Evolutionary conservation across 768 basidiomycete species (phyloP), one percentile per base, ranked within the genome.

Genomic region (Hygrocybe punicea): DNA sequence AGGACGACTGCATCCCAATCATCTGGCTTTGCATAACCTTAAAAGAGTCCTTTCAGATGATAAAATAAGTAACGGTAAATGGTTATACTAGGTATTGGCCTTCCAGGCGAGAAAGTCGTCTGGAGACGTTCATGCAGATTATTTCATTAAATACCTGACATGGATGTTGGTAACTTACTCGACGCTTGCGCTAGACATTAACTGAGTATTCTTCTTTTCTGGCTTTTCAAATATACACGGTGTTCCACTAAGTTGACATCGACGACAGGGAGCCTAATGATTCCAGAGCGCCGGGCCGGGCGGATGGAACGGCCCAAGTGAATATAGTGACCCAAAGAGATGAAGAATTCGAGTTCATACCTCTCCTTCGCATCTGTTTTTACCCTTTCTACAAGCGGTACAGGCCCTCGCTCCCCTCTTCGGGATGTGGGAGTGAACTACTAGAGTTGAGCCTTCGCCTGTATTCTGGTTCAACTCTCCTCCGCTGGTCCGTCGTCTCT

Each of bases 311-410:
- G 87, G 86, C 74, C 83, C 67, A 79, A 78, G 78, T 76, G 83
- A 71, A 65, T 64, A 69, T 75, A 78, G 71, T 79, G 76, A 70
- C 65, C 64, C 61, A 59, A 60, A 63, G 69, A 69, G 69, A 21
- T 14, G 24, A 65, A 63, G 65, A 69, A 59, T 29, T 29, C 29
- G 63, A 62, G 60, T 60, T 69, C 81, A 69, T 67, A 91, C 91
- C 82, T 92, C 91, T 73, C 91, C 91, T 76, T 94, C 92, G 69
- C 92, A 94, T 70, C 91, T 80, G 78, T 94, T 94, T 79, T 93
- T 94, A 57, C 91, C 91, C 65, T 91, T 91, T 69, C 91, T 84
- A 73, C 91, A 93, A 61, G 87, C 84, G 14, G 91, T 92, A 70
- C 91, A 93, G 54, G 91, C 91, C 61, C 90, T 79, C 55, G 90